phyloP scores from a whole-genome alignment of 2,329 filamentous ascomycete species.

The Cytospora paraplurivora region DNA sequence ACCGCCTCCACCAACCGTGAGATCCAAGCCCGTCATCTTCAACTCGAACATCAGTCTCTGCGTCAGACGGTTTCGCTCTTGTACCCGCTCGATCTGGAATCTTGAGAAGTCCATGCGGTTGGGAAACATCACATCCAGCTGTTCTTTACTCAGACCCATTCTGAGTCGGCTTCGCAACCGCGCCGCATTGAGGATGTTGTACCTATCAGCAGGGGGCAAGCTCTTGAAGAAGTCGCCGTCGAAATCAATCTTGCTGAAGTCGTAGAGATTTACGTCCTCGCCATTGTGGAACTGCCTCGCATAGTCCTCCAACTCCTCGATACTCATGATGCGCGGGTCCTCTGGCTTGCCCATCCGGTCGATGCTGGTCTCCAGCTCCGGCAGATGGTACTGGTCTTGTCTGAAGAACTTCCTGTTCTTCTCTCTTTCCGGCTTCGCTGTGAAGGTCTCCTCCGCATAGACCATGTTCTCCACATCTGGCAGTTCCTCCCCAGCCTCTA shows the following conservation, averaged over 20 bases:
- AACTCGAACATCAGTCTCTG: slow-evolving; percentile 93
- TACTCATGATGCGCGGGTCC: slow-evolving; percentile 93
- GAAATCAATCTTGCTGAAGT: slow-evolving; percentile 99
- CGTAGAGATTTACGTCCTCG: slow-evolving; percentile 88
- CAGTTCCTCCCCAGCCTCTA: slow-evolving; percentile 62
- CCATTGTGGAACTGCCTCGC: slow-evolving; percentile 88
- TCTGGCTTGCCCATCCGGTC: slow-evolving; percentile 86
- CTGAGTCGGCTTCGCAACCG: slow-evolving; percentile 82
- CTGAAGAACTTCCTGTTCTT: slow-evolving; percentile 80
- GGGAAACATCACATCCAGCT: slow-evolving; percentile 94
- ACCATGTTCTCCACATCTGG: slow-evolving; percentile 71
- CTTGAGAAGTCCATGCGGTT: slow-evolving; percentile 95
- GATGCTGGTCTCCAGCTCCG: slow-evolving; percentile 78
- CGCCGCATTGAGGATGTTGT: slow-evolving; percentile 96
- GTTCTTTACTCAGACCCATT: slow-evolving; percentile 96
- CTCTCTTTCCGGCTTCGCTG: slow-evolving; percentile 75
- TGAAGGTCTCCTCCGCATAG: slow-evolving; percentile 87
- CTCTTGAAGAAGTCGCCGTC: slow-evolving; percentile 94
- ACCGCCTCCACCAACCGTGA: slow-evolving; percentile 65
- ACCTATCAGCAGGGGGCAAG: slow-evolving; percentile 84
- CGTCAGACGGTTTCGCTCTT: slow-evolving; percentile 90
- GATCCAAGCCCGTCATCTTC: slow-evolving; percentile 79
- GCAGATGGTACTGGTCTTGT: slow-evolving; percentile 93
- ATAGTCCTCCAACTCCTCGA: slow-evolving; percentile 92
- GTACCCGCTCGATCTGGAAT: slow-evolving; percentile 94